Evolutionary conservation across 176 grass and related monocot genomes (phyloP).

Genomic region (Thinopyrum elongatum): DNA sequence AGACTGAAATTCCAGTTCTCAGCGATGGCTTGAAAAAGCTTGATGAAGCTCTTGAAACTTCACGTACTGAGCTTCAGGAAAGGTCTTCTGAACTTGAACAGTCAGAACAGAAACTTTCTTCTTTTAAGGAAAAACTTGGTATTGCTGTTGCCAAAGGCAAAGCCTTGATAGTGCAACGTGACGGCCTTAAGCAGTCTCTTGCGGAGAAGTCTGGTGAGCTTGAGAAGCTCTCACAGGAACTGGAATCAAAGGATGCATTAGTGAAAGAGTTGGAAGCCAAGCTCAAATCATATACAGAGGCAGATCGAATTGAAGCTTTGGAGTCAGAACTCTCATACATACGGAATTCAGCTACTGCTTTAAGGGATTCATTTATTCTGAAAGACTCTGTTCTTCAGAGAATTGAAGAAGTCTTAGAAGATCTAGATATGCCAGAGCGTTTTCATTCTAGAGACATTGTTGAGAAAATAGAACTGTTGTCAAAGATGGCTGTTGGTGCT

Average conservation of each 20-base stretch:
- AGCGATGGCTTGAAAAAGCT: constrained; percentile 58
- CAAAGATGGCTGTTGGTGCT: constrained; percentile 63
- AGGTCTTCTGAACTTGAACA: constrained; percentile 76
- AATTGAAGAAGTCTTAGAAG: constrained; percentile 97
- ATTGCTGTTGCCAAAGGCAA: constrained; percentile 99
- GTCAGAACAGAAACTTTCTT: constrained; percentile 84
- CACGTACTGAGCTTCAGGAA: constrained; percentile 46
- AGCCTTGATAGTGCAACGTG: constrained; percentile 88
- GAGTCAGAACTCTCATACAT: constrained; percentile 97
- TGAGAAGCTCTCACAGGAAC: constrained; percentile 68
- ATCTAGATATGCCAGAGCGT: constrained; percentile 87
- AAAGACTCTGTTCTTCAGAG: constrained; percentile 96
- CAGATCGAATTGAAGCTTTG: constrained; percentile 95
- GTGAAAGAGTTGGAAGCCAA: constrained; percentile 75
- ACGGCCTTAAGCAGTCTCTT: constrained; percentile 86
- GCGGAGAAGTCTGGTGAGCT: constrained; percentile 75
- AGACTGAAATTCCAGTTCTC: constrained; percentile 68
- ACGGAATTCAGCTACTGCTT: constrained; percentile 83
- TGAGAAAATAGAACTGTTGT: constrained; percentile 89
- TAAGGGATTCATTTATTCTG: constrained; percentile 96
- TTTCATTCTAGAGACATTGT: constrained; percentile 92
- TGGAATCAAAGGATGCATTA: constrained; percentile 61
- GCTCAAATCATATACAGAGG: constrained; percentile 82
- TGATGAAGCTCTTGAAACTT: constrained; percentile 53
- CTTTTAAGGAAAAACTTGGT: constrained; percentile 85